Conservation (phyloP, 805 yeast species). For the Wickerhamomyces canadensis region DNA sequence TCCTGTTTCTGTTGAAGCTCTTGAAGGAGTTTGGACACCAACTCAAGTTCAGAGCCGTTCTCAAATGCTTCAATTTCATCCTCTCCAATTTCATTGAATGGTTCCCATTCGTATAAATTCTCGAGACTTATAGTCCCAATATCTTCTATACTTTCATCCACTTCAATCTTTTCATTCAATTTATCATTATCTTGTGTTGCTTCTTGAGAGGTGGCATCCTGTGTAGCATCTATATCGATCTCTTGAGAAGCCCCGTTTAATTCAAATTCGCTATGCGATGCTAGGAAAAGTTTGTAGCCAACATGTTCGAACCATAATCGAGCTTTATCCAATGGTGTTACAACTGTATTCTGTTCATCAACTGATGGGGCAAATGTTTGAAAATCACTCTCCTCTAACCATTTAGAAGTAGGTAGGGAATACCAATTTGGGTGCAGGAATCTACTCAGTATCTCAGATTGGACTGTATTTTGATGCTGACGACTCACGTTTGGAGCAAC, state of each 20-base stretch:
- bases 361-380: conserved; percentile 60
- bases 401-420: conserved; percentile 56
- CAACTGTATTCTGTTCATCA: conserved; percentile 53
- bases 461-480: conserved; percentile 38
- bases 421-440: conserved; percentile 61
- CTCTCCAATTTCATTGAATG: conserved; percentile 40
- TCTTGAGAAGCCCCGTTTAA: conserved; percentile 13
- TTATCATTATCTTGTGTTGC: conserved; percentile 6
- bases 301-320: conserved; percentile 48
- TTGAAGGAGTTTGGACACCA: conserved; percentile 39
- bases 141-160: conserved; percentile 9
- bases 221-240: conserved; percentile 1
- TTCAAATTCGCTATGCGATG: too few species aligned
- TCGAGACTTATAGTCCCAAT: conserved; percentile 27
- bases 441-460: conserved; percentile 48
- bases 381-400: conserved; percentile 50
- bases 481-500: neutral
- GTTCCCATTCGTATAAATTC: conserved; percentile 46
- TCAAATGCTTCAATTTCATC: conserved; percentile 46
- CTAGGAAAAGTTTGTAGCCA: conserved; percentile 36
- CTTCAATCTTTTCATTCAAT: too few species aligned
- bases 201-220: conserved; percentile 6
- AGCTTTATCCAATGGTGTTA: conserved; percentile 46
- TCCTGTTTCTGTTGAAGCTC: conserved; percentile 48
- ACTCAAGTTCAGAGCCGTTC: conserved; percentile 35